A percentile compares a stretch with the other conserved stretches of the same genome.
Evolutionary conservation across 2,329 filamentous ascomycete species (phyloP).

Genomic region (Lecanicillium sp.): DNA sequence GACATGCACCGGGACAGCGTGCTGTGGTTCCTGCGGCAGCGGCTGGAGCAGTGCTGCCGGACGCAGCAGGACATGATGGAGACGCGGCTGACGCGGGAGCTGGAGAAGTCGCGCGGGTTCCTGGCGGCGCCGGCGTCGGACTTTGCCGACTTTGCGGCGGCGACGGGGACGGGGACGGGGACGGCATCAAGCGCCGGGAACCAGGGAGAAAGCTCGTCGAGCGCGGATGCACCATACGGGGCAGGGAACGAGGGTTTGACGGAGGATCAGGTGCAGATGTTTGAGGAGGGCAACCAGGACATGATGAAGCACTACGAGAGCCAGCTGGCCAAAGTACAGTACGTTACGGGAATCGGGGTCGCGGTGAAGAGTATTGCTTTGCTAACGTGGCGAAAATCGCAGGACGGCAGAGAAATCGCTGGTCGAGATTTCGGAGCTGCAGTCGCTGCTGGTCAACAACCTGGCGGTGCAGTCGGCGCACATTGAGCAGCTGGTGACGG

Average conservation of each 20-base stretch:
- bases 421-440: slow-evolving; percentile 85
- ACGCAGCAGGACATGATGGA: slow-evolving; percentile 92
- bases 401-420: slow-evolving; percentile 87
- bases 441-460: slow-evolving; percentile 82
- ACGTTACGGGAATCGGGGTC: slow-evolving; percentile 32
- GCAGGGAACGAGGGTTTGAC: slow-evolving; percentile 52
- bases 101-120: slow-evolving; percentile 84
- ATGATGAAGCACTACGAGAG: slow-evolving; percentile 93
- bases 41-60: slow-evolving; percentile 68
- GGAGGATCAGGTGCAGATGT: slow-evolving; percentile 83
- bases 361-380: neutral
- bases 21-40: slow-evolving; percentile 71
- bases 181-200: no score
- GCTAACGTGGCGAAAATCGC: slow-evolving; percentile 12
- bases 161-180: slow-evolving; percentile 16
- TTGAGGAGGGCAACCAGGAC: slow-evolving; percentile 86
- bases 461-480: slow-evolving; percentile 79
- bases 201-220: no score
- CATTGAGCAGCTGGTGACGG: slow-evolving; percentile 80
- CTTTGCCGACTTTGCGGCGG: slow-evolving; percentile 27
- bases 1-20: slow-evolving; percentile 74
- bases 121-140: slow-evolving; percentile 37
- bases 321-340: slow-evolving; percentile 92
- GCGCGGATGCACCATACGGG: slow-evolving; percentile 8
- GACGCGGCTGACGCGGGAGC: slow-evolving; percentile 71